A percentile compares a stretch with the other conserved stretches of the same genome.
phyloP scores from a whole-genome alignment of 1,139 yeast species.

The Geotrichum reessii region DNA sequence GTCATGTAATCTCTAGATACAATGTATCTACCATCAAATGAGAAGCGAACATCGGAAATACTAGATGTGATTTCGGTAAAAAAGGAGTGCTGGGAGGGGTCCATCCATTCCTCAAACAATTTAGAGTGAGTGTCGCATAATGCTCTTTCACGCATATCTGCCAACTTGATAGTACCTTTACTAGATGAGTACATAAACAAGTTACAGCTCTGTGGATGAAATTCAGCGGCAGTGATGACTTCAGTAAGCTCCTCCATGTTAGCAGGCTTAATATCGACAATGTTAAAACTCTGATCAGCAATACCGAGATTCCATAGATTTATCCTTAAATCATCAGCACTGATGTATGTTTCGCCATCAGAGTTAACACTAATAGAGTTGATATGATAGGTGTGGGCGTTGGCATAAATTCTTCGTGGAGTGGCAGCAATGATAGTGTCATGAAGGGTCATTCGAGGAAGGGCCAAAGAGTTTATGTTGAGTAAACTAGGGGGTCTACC shows the following conservation, averaged over 20 bases:
- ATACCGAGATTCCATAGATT: slow-evolving; percentile 94
- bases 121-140: slow-evolving; percentile 88
- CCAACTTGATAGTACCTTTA: slow-evolving; percentile 90
- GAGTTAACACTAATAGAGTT: slow-evolving; percentile 91
- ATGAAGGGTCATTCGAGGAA: slow-evolving; percentile 85
- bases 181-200: slow-evolving; percentile 95
- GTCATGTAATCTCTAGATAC: slow-evolving; percentile 96
- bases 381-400: slow-evolving; percentile 97
- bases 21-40: slow-evolving; percentile 87
- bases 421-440: slow-evolving; percentile 94
- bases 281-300: slow-evolving; percentile 89
- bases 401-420: slow-evolving; percentile 85
- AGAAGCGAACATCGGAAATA: slow-evolving; percentile 89
- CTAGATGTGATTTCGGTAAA: slow-evolving; percentile 96
- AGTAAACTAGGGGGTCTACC: slow-evolving; percentile 28
- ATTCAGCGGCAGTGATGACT: slow-evolving; percentile 96
- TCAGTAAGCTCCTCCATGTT: slow-evolving; percentile 99
- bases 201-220: slow-evolving; percentile 91
- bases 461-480: slow-evolving; percentile 45
- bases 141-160: slow-evolving; percentile 95
- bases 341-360: slow-evolving; percentile 91
- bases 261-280: slow-evolving; percentile 95
- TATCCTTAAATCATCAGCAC: slow-evolving; percentile 91
- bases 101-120: slow-evolving; percentile 84
- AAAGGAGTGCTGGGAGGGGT: slow-evolving; percentile 88